Evolutionary conservation across 257 asterid genomes (phyloP), one percentile per base, ranked within the genome.

Genomic region (Gentiana macrophylla): DNA sequence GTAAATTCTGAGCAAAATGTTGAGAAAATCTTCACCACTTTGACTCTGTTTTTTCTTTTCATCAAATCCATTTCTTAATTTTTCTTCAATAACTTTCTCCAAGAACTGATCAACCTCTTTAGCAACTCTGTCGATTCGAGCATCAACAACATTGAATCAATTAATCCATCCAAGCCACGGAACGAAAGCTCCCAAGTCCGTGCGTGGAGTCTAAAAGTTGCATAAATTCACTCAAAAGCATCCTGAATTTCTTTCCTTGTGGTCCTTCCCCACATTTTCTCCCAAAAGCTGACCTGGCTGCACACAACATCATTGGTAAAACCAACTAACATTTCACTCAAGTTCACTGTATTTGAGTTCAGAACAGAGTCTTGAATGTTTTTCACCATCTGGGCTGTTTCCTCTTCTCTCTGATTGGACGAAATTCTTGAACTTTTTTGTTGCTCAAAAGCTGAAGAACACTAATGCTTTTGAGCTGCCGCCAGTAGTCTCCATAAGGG

Each of bases 401-500:
- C 74, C 43, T 69, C 66, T 24, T 24, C 12, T 69, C 65, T 58
- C 74, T 47, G 2, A 59, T 48, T 2, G 2, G 0, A 12, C 58
- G 50, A 48, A n/a, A 69, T 1, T 58, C 57, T 2, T 68, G 69
- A 59, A 68, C 73, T 49, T 56, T 51, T 37, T 57, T 68, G 35
- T 52, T 57, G 24, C 57, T 69, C 1, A 69, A 38, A 52, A 62
- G 69, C 0, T 69, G 69, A 33, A 62, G 64, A 49, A 69, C 69
- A 3, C 36, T 51, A 10, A 69, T 32, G 8, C 65, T 48, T 62
- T 11, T 62, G 8, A 57, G 49, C 37, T 65, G 70, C 12, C 70
- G 50, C 70, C 70, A 65, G 32, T 65, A 59, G 37, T 62, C 65
- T 8, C 62, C 69, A 12, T 69, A 57, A 11, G 68, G 69, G 6